phyloP scores from a whole-genome alignment of 768 basidiomycete genomes.

The Serendipita sp. region DNA sequence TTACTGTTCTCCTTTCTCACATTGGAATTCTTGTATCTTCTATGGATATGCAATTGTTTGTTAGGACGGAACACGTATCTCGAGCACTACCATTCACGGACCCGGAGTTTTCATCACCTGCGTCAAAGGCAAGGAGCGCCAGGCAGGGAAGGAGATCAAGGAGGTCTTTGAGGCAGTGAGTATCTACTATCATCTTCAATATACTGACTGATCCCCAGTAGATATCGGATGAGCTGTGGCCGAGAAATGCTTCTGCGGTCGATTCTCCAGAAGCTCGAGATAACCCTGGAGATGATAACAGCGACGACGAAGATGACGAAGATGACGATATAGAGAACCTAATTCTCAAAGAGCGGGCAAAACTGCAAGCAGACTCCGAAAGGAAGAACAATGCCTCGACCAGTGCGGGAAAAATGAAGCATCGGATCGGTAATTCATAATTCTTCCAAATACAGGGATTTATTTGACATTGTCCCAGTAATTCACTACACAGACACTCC shows the following conservation, averaged over 20 bases:
- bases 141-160: not conserved
- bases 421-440: not conserved
- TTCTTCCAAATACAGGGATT: not conserved
- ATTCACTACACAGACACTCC: conserved; percentile 3
- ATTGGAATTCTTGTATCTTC: no score
- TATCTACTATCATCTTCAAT: not conserved
- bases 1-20: no score
- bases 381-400: not conserved
- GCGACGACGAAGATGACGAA: not conserved
- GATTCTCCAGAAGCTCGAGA: not conserved
- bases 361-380: not conserved
- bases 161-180: not conserved
- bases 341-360: not conserved
- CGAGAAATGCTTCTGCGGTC: not conserved
- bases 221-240: not conserved
- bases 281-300: not conserved
- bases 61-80: not conserved
- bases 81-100: not conserved
- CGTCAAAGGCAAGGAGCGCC: conserved; percentile 2
- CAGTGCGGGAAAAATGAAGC: not conserved
- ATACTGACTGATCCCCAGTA: not conserved
- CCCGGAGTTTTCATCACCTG: not conserved
- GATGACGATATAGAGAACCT: not conserved
- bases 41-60: not conserved
- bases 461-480: not conserved